Conservation (phyloP, 768 basidiomycete genomes). For the Nevesoporus exiguus region DNA sequence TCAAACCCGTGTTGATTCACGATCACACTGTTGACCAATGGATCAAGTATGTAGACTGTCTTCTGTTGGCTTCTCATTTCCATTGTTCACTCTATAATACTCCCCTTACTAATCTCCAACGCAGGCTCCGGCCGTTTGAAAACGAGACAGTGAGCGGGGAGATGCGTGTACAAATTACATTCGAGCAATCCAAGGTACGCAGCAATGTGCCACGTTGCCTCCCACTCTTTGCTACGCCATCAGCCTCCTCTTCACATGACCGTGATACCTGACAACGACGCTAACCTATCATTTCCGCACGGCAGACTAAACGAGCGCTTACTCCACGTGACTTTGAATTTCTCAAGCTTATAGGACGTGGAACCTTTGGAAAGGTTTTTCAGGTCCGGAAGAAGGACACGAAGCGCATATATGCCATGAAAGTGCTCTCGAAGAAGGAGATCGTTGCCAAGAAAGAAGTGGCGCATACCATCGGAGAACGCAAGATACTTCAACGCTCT, state of each 20-base stretch:
- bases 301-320: slow-evolving; percentile 77
- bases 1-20: slow-evolving; percentile 88
- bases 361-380: slow-evolving; percentile 98
- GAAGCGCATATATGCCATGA: slow-evolving; percentile 99
- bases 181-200: slow-evolving; percentile 81
- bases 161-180: slow-evolving; percentile 91
- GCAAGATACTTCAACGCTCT: slow-evolving; percentile 95
- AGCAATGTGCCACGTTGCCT: slow-evolving; percentile 15
- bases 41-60: slow-evolving; percentile 72
- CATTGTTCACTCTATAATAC: slow-evolving; percentile 7
- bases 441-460: slow-evolving; percentile 99
- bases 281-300: slow-evolving; percentile 19
- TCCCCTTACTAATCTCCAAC: slow-evolving; percentile 14
- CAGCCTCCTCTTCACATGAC: slow-evolving; percentile 23
- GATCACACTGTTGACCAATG: slow-evolving; percentile 96
- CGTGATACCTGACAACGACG: slow-evolving; percentile 18
- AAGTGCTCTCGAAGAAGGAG: slow-evolving; percentile 97
- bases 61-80: slow-evolving; percentile 14
- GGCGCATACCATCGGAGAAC: slow-evolving; percentile 98
- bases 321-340: slow-evolving; percentile 98
- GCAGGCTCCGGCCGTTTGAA: slow-evolving; percentile 70
- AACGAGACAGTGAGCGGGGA: slow-evolving; percentile 87
- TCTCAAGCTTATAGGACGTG: slow-evolving; percentile 96
- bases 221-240: slow-evolving; percentile 25
- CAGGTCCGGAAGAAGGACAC: slow-evolving; percentile 99